Base-by-base conservation (phyloP, 805 yeast species). In the Ogataea trehaloabstinens region DNA sequence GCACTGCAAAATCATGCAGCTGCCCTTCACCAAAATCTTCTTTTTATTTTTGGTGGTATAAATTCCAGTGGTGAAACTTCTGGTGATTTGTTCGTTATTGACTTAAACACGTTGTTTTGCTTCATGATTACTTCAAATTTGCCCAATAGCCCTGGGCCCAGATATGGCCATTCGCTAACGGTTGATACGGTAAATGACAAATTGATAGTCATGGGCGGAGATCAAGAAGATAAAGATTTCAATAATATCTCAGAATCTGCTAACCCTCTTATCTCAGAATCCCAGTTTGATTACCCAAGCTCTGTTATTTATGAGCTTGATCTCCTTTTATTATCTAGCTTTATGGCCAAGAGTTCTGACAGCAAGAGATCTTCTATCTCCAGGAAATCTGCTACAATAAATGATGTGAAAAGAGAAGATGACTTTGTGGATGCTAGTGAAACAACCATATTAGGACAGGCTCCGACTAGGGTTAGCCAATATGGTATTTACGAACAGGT, bases 1-100 rank as follows among this genome's bases (percentile, higher is more conserved):
- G 91, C 97, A 0, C 74, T 90, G 42, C 95, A 89, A 62, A 96
- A 91, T 55, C 99, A 93, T 61, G 78, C 96, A 3, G 80, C 95
- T 11, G 75, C 91, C 10, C 64, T 89, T 24, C 84, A 82, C 41
- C 82, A 81, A 43, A 90, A 88, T 53, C 70, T 82, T 35, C 71
- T 93, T 75, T 85, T 84, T 53, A 76, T 91, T 11, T 81, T 83
- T 56, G 99, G 99, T 28, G 99, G 99, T 36, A 86, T 89, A 55
- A 80, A 84, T 45, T 67, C 74, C 24, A 73, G 78, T 45, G 96
- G 95, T 31, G 71, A 71, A 29, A 78, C 87, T 38, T 71, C 82
- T 42, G 74, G 75, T 51, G 74, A 78, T 24, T 72, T 89, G 37
- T 78, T 76, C 54, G 81, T 89, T n/a, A 76, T 93, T 49, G 88